These are phyloP conservation scores for Rozella allomycis DNA, from an alignment of 371 early-diverging fungal genomes.

Conservation along the genomic window DNA sequence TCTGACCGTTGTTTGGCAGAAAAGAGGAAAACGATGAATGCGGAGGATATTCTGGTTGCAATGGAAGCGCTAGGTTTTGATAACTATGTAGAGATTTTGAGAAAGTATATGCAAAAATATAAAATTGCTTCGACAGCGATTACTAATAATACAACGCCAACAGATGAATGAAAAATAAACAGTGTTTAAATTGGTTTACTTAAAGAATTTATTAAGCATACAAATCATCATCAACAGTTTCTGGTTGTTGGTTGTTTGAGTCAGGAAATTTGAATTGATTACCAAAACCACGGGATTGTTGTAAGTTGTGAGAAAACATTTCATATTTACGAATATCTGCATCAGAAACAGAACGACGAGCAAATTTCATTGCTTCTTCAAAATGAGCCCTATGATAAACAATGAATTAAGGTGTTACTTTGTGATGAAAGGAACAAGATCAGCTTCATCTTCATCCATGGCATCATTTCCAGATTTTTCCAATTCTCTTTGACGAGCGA, in stretches of 20 bases:
- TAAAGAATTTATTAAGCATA: conserved; percentile 5
- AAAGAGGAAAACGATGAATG: conserved; percentile 95
- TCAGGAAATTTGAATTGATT: conserved; percentile 79
- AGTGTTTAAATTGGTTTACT: too few species aligned
- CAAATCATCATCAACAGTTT: conserved; percentile 9
- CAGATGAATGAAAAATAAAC: too few species aligned
- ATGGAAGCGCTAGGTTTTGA: conserved; percentile 97
- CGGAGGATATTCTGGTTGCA: conserved; percentile 98
- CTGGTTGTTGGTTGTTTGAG: neutral
- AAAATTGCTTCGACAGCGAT: too few species aligned
- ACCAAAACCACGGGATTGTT: conserved; percentile 76
- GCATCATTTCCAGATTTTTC: conserved; percentile 12
- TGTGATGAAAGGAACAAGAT: conserved; percentile 79
- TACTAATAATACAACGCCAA: too few species aligned
- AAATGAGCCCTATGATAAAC: conserved; percentile 52
- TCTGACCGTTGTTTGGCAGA: conserved; percentile 84
- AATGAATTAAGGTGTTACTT: conserved; percentile 12
- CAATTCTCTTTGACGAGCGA: conserved; percentile 37
- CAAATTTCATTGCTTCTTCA: conserved; percentile 92
- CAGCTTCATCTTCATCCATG: conserved; percentile 31
- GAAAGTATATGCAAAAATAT: conserved; percentile 74
- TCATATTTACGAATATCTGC: conserved; percentile 95
- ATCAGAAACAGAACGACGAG: conserved; percentile 89
- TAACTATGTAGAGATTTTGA: conserved; percentile 84
- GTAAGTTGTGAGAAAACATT: conserved; percentile 94